Percentiles rank a stretch among this genome's conserved stretches.
phyloP scores from a whole-genome alignment of 495 filamentous ascomycete genomes.

The Cercophora samala region DNA sequence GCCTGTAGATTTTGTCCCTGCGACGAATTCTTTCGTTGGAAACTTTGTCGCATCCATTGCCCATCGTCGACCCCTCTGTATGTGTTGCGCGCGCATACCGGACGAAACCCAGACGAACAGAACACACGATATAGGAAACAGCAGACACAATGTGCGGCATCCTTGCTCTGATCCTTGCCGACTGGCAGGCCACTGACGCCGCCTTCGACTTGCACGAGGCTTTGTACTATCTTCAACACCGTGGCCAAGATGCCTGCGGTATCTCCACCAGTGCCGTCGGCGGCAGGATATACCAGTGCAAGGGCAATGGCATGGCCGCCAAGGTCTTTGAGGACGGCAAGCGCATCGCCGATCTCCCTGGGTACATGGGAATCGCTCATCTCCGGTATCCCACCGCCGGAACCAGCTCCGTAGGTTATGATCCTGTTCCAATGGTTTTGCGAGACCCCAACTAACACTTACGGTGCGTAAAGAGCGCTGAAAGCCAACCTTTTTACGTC shows the following conservation, averaged over 20 bases:
- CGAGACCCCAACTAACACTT: not conserved
- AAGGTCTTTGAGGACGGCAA: conserved; percentile 79
- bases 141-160: conserved; percentile 75
- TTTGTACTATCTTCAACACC: conserved; percentile 76
- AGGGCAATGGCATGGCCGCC: conserved; percentile 87
- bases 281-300: conserved; percentile 83
- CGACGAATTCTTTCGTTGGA: conserved; percentile 4
- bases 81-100: not conserved
- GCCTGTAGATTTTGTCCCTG: not conserved
- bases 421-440: not conserved
- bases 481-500: conserved; percentile 89
- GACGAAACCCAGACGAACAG: not conserved
- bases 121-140: not conserved
- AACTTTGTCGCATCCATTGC: not conserved
- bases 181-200: conserved; percentile 32
- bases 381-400: conserved; percentile 90
- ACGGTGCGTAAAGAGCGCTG: conserved; percentile 49
- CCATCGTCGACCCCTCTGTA: not conserved
- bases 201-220: conserved; percentile 79
- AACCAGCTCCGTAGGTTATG: conserved; percentile 57
- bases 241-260: conserved; percentile 90
- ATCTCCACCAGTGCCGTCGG: conserved; percentile 75
- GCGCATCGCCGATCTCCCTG: conserved; percentile 72
- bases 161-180: conserved; percentile 72
- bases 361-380: conserved; percentile 87